Conservation (phyloP, 1,139 yeast species). For the Blastobotrys capitulatus region DNA sequence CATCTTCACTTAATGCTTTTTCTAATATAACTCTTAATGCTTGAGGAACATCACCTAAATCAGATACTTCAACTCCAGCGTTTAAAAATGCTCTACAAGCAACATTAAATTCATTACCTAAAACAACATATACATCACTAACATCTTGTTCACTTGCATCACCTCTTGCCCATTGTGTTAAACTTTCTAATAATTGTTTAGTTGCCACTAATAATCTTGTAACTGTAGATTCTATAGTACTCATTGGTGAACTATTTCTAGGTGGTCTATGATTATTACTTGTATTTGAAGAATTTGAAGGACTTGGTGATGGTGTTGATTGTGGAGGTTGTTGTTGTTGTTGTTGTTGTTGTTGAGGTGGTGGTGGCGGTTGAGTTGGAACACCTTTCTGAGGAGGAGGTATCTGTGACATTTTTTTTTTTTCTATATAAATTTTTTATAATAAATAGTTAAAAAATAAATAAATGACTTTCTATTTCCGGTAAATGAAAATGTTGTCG, state of each 20-base stretch:
- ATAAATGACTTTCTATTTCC: too few relatives aligned
- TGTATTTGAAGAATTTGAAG: not conserved
- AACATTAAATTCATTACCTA: conserved; percentile 90
- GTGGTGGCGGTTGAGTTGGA: not conserved
- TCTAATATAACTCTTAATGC: conserved; percentile 72
- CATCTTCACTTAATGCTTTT: conserved; percentile 78
- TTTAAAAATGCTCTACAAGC: conserved; percentile 69
- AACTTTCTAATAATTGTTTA: conserved; percentile 73
- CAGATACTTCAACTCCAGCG: conserved; percentile 63
- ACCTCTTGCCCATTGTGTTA: conserved; percentile 87
- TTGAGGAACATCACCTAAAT: conserved; percentile 73
- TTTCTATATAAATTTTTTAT: not conserved
- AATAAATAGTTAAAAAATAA: not conserved
- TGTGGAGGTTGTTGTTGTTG: not conserved
- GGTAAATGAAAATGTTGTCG: too few relatives aligned
- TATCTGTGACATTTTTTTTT: not conserved
- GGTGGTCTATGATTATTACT: conserved; percentile 5
- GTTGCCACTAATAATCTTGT: conserved; percentile 83
- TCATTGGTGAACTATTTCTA: conserved; percentile 30
- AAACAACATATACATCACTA: conserved; percentile 83
- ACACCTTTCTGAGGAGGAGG: not conserved
- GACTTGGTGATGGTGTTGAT: not conserved
- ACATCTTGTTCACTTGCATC: conserved; percentile 78
- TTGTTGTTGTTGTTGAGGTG: not conserved
- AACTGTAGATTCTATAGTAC: conserved; percentile 77